phyloP scores from a whole-genome alignment of 768 basidiomycete species.

The Leccinum truebloodii region DNA sequence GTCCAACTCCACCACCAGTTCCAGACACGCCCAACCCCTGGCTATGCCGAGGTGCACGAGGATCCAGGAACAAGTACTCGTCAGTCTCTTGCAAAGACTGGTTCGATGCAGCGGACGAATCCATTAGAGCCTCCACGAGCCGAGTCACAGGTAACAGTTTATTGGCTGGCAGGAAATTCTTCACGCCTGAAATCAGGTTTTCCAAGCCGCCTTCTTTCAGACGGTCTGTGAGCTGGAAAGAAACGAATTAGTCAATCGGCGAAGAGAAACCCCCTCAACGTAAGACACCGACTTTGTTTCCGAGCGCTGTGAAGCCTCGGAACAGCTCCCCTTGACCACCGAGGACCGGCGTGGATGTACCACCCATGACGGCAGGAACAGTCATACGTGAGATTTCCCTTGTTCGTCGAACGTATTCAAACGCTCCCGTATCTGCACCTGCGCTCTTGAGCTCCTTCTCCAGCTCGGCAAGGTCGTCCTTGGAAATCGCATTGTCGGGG shows the following conservation, averaged over 20 bases:
- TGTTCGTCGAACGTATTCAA: conserved; percentile 91
- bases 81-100: conserved; percentile 96
- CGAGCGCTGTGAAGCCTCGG: conserved; percentile 89
- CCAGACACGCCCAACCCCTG: conserved; percentile 51
- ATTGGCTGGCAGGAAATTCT: conserved; percentile 94
- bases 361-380: conserved; percentile 58
- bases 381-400: conserved; percentile 94
- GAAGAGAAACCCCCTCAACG: not conserved
- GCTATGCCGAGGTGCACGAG: conserved; percentile 67
- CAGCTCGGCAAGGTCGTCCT: conserved; percentile 86
- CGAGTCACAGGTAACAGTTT: conserved; percentile 93
- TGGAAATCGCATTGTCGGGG: conserved; percentile 75
- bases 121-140: conserved; percentile 95
- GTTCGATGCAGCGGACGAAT: conserved; percentile 90
- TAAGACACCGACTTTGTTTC: conserved; percentile 67
- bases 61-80: conserved; percentile 93
- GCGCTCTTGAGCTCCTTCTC: conserved; percentile 83
- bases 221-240: conserved; percentile 78
- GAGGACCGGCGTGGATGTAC: conserved; percentile 67
- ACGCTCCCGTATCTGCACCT: conserved; percentile 78
- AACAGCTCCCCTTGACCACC: conserved; percentile 84
- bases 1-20: conserved; percentile 44
- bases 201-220: conserved; percentile 96
- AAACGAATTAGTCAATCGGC: not conserved
- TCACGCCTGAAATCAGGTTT: conserved; percentile 95